phyloP scores from a whole-genome alignment of 352 stramenopile species.

The Elongisporangium anandrum region DNA sequence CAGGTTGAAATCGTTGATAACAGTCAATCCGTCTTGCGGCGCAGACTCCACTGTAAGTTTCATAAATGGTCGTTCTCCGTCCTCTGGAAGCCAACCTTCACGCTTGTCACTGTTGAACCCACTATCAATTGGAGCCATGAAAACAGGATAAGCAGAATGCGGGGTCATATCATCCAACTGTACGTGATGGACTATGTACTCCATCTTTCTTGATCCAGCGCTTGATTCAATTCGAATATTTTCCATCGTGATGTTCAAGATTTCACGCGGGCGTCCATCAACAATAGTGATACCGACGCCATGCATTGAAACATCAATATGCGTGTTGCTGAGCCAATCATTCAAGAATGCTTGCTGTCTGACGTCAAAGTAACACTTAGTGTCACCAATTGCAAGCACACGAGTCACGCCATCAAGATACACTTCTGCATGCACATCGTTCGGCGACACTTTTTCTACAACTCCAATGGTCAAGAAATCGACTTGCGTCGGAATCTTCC shows the following conservation, averaged over 20 bases:
- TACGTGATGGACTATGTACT: constrained; percentile 74
- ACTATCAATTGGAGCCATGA: constrained; percentile 76
- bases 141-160: constrained; percentile 62
- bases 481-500: constrained; percentile 66
- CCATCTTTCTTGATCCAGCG: constrained; percentile 35
- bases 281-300: constrained; percentile 79
- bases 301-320: constrained; percentile 76
- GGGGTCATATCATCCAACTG: constrained; percentile 86
- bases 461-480: constrained; percentile 75
- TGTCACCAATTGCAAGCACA: constrained; percentile 78
- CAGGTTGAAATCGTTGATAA: constrained; percentile 79
- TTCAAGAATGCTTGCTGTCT: constrained; percentile 48
- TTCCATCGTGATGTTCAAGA: constrained; percentile 87
- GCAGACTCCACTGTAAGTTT: constrained; percentile 55
- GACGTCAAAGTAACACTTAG: constrained; percentile 49
- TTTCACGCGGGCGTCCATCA: constrained; percentile 65
- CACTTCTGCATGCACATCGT: constrained; percentile 69
- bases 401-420: constrained; percentile 82
- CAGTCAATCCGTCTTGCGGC: constrained; percentile 60
- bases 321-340: constrained; percentile 68
- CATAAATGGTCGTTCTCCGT: constrained; percentile 76
- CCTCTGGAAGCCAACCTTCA: constrained; percentile 75
- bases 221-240: constrained; percentile 63
- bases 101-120: constrained; percentile 86
- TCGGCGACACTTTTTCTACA: constrained; percentile 43